A percentile compares a stretch with the other conserved stretches of the same genome.
Conservation (phyloP, 2,329 filamentous ascomycete genomes). For the Pyrenochaeta sp. region DNA sequence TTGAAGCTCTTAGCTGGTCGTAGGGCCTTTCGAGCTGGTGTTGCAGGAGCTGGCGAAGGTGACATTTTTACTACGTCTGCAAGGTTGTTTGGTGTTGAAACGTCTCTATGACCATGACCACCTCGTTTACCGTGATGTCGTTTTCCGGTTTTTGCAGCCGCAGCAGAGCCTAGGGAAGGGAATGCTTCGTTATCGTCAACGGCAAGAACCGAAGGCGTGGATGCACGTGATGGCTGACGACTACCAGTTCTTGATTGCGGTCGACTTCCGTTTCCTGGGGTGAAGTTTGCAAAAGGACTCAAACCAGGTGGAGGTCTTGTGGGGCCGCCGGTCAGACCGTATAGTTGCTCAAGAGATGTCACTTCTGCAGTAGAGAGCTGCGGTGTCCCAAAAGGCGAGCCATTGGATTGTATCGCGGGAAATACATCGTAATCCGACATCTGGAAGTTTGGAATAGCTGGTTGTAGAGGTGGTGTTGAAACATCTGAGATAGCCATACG, state of each 20-base stretch:
- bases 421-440: constrained; percentile 87
- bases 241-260: constrained; percentile 85
- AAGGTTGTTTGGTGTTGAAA: constrained; percentile 71
- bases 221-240: constrained; percentile 73
- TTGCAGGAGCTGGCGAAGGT: constrained; percentile 75
- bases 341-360: constrained; percentile 52
- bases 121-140: constrained; percentile 93
- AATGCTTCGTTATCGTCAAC: constrained; percentile 97
- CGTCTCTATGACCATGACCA: constrained; percentile 71
- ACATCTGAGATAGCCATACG: constrained; percentile 77
- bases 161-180: constrained; percentile 81
- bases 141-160: constrained; percentile 77
- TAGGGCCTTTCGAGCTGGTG: constrained; percentile 64
- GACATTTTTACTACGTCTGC: constrained; percentile 97
- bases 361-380: constrained; percentile 52
- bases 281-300: constrained; percentile 67
- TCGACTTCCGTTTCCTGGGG: constrained; percentile 63
- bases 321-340: constrained; percentile 44
- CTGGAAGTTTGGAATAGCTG: constrained; percentile 73
- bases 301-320: constrained; percentile 73
- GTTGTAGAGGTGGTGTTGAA: constrained; percentile 68
- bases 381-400: constrained; percentile 51
- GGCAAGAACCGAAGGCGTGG: constrained; percentile 72
- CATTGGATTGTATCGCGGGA: constrained; percentile 69
- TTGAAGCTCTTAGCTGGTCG: constrained; percentile 72